These are phyloP conservation scores for Scopulariopsis brevicaulis DNA, from an alignment of 2,329 filamentous ascomycete genomes.

Conservation along the genomic window DNA sequence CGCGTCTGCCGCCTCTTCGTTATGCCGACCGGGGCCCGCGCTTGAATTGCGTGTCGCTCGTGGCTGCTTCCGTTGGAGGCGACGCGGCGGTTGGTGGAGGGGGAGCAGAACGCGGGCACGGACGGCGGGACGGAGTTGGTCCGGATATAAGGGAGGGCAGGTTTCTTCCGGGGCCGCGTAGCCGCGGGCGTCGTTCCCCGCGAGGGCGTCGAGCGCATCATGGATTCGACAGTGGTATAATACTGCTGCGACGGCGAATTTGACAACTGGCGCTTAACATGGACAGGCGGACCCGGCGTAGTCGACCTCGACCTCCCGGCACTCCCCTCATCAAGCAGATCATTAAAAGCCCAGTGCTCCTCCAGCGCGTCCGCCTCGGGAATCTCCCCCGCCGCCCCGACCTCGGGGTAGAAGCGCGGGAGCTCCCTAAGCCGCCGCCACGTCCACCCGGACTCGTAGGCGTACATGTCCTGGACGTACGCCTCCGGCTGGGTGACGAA, in stretches of 20 bases:
- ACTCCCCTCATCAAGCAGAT: constrained; percentile 47
- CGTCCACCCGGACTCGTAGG: constrained; percentile 48
- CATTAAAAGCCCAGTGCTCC: constrained; percentile 56
- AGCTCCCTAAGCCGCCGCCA: constrained; percentile 60
- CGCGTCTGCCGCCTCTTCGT: constrained; percentile 42
- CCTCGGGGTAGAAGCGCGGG: constrained; percentile 40
- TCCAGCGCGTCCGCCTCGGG: constrained; percentile 52
- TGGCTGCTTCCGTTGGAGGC: constrained; percentile 17
- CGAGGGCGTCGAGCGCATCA: constrained; percentile 21
- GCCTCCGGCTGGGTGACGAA: constrained; percentile 68
- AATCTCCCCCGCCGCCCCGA: constrained; percentile 24
- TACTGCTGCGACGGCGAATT: constrained; percentile 28
- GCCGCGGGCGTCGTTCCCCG: constrained; percentile 28
- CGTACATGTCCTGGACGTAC: constrained; percentile 53
- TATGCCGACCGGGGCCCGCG: constrained; percentile 13
- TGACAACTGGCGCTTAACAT: constrained; percentile 4
- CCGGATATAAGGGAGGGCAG: constrained; percentile 35
- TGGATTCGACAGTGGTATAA: constrained; percentile 21
- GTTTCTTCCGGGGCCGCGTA: constrained; percentile 25
- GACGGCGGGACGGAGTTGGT: constrained; percentile 39
- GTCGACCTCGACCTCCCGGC: constrained; percentile 9
- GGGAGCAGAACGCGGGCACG: constrained; percentile 24
- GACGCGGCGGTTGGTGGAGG: constrained; percentile 30
- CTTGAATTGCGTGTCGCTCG: not conserved
- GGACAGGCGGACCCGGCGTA: not conserved